Conservation (phyloP, 352 stramenopile genomes). For the Elongisporangium prolatum region DNA sequence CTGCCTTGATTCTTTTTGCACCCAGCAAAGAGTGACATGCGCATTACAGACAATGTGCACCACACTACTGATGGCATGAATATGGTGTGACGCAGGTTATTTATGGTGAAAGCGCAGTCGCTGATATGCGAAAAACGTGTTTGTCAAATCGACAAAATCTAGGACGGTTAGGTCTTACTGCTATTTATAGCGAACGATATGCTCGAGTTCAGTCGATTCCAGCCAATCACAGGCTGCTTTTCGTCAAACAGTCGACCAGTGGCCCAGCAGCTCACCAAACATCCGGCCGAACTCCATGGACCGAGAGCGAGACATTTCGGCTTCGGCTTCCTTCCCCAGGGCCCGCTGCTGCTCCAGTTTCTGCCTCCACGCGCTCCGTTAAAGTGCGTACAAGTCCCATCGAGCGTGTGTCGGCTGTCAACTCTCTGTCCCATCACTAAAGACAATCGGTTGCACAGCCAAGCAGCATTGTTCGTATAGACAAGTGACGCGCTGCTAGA, state of each 20-base stretch:
- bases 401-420: background rate
- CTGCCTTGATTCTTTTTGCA: too few species aligned
- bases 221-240: background rate
- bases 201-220: background rate
- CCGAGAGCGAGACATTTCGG: background rate
- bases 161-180: background rate
- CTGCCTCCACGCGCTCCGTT: background rate
- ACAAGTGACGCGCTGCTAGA: background rate
- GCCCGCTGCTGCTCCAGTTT: background rate
- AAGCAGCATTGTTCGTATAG: background rate
- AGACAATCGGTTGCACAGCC: background rate
- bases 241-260: background rate
- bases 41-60: too few species aligned
- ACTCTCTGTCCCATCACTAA: background rate
- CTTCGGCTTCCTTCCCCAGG: background rate
- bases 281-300: background rate
- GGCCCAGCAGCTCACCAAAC: background rate
- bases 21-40: too few species aligned
- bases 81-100: too few species aligned
- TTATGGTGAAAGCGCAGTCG: too few species aligned
- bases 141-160: background rate
- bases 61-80: too few species aligned
- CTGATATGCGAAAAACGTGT: background rate
- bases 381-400: background rate
- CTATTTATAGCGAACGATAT: background rate